These are phyloP conservation scores for Globisporangium camurandrum DNA, from an alignment of 352 stramenopile genomes.

Conservation along the genomic window DNA sequence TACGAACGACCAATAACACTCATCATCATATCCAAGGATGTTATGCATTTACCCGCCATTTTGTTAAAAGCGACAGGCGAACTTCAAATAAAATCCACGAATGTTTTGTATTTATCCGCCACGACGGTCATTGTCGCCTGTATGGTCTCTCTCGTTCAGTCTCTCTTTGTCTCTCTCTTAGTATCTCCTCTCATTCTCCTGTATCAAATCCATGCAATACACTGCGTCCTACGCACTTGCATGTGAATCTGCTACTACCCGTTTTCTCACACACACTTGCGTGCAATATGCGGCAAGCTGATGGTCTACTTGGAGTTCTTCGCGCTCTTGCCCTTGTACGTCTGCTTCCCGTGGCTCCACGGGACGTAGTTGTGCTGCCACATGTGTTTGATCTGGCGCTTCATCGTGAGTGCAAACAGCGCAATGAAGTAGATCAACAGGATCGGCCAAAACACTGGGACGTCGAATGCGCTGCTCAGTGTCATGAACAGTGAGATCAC, in stretches of 20 bases:
- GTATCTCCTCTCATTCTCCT: not conserved
- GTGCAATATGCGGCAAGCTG: not conserved
- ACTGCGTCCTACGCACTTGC: no score
- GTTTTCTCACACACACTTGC: not conserved
- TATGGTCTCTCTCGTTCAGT: no score
- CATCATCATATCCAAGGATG: no score
- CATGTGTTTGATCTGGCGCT: constrained; percentile 99
- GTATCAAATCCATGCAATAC: no score
- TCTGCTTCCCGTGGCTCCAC: constrained; percentile 94
- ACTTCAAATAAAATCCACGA: no score
- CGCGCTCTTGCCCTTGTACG: constrained; percentile 85
- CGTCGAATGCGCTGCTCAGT: constrained; percentile 97
- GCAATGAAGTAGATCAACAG: constrained; percentile 98
- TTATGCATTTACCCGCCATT: no score
- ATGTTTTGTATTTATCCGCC: no score
- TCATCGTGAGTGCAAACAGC: constrained; percentile 99
- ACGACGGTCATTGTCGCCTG: no score
- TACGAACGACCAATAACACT: no score
- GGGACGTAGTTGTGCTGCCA: constrained; percentile 99
- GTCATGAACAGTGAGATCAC: constrained; percentile 95
- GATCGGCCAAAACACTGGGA: constrained; percentile 99
- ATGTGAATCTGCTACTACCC: no score
- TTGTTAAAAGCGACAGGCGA: no score
- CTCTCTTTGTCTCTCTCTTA: not conserved
- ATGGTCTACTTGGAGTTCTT: constrained; percentile 71